A percentile compares a stretch with the other conserved stretches of the same genome.
phyloP scores from a whole-genome alignment of 1,139 yeast genomes.

The Torulaspora pretoriensis region DNA sequence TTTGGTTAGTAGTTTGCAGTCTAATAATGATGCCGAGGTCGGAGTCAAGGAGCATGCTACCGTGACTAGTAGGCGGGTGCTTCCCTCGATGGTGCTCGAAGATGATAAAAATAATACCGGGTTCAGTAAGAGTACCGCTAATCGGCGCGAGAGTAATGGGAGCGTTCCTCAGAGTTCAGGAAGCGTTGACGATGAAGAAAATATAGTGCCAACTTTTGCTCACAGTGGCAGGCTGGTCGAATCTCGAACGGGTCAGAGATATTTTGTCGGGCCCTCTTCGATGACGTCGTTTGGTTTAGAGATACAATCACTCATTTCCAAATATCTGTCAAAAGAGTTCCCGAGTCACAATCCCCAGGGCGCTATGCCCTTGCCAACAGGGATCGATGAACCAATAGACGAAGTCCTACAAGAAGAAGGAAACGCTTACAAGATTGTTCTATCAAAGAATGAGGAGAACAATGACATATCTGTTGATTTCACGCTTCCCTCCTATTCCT shows the following conservation, averaged over 20 bases:
- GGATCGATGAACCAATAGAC: constrained; percentile 18
- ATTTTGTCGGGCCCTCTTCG: constrained; percentile 74
- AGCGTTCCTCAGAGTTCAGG: constrained; percentile 1
- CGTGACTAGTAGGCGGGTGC: background rate
- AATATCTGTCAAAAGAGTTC: constrained; percentile 22
- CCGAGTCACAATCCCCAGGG: background rate
- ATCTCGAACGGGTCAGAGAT: constrained; percentile 68
- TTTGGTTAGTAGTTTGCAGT: constrained; percentile 30
- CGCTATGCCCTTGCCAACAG: constrained; percentile 2
- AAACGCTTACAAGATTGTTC: constrained; percentile 63
- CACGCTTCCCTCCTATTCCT: constrained; percentile 70
- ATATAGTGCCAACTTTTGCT: constrained; percentile 60
- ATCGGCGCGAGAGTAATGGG: constrained; percentile 1
- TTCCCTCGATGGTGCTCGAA: constrained; percentile 1
- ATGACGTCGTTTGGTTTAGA: constrained; percentile 78
- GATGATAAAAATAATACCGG: constrained; percentile 1
- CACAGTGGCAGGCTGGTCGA: constrained; percentile 66
- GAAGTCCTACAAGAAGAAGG: constrained; percentile 63
- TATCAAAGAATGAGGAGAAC: constrained; percentile 63
- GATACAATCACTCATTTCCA: constrained; percentile 50
- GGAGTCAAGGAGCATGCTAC: background rate
- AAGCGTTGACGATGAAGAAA: constrained; percentile 32
- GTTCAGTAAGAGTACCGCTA: constrained; percentile 2
- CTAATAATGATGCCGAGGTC: background rate
- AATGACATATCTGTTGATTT: constrained; percentile 66